Evolutionary conservation across 768 basidiomycete species (phyloP), one percentile per base, ranked within the genome.

Genomic region (Auricularia auricula-judae): DNA sequence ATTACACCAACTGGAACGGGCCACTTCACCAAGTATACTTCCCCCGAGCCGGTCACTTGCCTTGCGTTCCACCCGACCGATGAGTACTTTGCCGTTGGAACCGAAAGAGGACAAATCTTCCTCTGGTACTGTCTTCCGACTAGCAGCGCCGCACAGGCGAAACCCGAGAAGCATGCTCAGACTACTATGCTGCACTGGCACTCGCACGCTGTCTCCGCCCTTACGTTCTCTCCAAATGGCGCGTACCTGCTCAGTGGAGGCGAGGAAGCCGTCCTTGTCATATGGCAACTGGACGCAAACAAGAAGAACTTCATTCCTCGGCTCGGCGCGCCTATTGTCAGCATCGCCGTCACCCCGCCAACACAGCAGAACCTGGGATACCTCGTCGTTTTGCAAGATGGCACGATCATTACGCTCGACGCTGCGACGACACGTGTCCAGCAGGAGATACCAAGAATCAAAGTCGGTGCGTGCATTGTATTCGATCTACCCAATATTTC

Each of bases 111-210:
- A 63, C 80, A 83, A 67, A 88, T 99, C 59, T 82, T 91, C 39
- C 73, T 98, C 7, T 98, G 96, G 94, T 94, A 97, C 73, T 96
- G 93, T 74, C 80, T 96, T 18, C 84, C 53, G 18, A 87, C 66
- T 83, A 88, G 69, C 72, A 36, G 63, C 79, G 79, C 29, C 71
- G 81, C 33, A 71, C 75, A 36, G 43, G 66, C 43, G 75, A 78
- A 11, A 70, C 76, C 18, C 39, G 89, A 89, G 74, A 91, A 88
- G 74, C 86, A 84, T 64, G 84, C 93, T 1, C 89, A 91, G 70
- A 95, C 93, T 0, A 87, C 91, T 3, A 82, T 86, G 3, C 75
- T 98, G 62, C 96, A 98, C 75, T 99, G 97, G 97, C 97, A 99
- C 72, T 90, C 96, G 2, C 96, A 98, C 72, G 84, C 93, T 3